A percentile compares a stretch with the other conserved stretches of the same genome.
These are phyloP conservation scores for Sophora flavescens DNA, from an alignment of 306 rosid species.

Conservation along the genomic window DNA sequence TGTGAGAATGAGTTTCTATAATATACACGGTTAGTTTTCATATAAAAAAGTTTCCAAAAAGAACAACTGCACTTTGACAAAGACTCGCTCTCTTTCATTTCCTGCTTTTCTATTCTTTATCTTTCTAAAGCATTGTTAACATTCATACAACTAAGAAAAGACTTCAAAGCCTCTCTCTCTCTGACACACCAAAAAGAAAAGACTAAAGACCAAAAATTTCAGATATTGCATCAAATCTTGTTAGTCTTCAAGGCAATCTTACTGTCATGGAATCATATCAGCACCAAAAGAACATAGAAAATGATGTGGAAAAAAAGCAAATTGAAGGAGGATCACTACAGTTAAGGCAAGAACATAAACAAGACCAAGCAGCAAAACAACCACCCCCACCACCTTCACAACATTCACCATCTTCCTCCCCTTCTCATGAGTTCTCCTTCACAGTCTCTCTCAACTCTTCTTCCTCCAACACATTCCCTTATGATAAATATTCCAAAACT, in stretches of 20 bases:
- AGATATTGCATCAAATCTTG: conserved; percentile 50
- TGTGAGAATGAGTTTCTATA: neutral
- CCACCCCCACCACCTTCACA: conserved; percentile 32
- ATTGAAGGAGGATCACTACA: conserved; percentile 15
- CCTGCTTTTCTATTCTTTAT: conserved; percentile 59
- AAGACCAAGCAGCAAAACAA: conserved; percentile 43
- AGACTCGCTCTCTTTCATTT: conserved; percentile 46
- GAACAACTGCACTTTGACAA: conserved; percentile 53
- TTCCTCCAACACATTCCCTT: conserved; percentile 44
- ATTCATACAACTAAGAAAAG: conserved; percentile 50
- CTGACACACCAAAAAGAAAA: conserved; percentile 44
- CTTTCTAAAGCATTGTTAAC: conserved; percentile 43
- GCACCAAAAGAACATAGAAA: conserved; percentile 54
- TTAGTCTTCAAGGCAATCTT: conserved; percentile 44
- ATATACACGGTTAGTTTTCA: conserved; percentile 29
- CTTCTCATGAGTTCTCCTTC: conserved; percentile 94
- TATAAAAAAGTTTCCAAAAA: conserved; percentile 33
- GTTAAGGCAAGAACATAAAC: conserved; percentile 33
- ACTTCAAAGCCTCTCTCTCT: conserved; percentile 12
- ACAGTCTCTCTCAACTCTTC: conserved; percentile 78
- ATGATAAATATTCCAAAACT: conserved; percentile 48
- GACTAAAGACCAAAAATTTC: conserved; percentile 46
- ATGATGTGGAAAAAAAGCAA: conserved; percentile 40
- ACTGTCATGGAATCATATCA: conserved; percentile 67
- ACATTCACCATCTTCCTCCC: conserved; percentile 69